Evolutionary conservation across 768 basidiomycete species (phyloP), one percentile per base, ranked within the genome.

Genomic region (Tulasnella sp.): DNA sequence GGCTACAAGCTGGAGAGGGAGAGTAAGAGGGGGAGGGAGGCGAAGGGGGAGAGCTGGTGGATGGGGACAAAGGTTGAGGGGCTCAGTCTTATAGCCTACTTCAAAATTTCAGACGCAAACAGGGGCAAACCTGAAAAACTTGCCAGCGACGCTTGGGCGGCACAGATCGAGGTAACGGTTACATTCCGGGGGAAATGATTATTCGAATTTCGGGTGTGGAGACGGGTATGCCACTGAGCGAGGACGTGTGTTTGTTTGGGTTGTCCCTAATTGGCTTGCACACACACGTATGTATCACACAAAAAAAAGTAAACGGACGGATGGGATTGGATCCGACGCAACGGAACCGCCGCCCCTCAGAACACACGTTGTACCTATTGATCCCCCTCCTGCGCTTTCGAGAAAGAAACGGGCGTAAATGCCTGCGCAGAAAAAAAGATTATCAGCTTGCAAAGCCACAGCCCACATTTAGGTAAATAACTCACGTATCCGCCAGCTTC

Each of bases 401-500:
- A 84, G 80, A 87, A 87, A 44, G 82, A 85, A 73, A 87, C 82
- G 6, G 86, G 86, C 9, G 83, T 83, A 83, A 87, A 87, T 4
- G 84, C 76, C 85, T 86, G 79, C 22, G 18, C 60, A 37, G 76
- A 46, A 76, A 79, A 50, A 77, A 58, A 40, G 77, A 84, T 82
- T 78, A 80, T 60, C 76, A 83, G 50, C 24, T n/a, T n/a, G n/a
- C 41, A 75, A 79, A 72, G 12, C 69, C 37, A 50, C 42, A 34
- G 34, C 41, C 69, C 2, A n/a, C 31, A 20, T 54, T n/a, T 5
- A 34, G 14, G 80, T 81, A 82, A 37, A 37, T 78, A 41, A 92
- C 93, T 86, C 87, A 96, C 95, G 88, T 96, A 91, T 86, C 96
- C 96, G 81, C 90, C 93, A 46, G 94, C 96, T 86, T 94, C 91